phyloP scores from a whole-genome alignment of 169 alveolate species.

The Plasmodium relictum region DNA sequence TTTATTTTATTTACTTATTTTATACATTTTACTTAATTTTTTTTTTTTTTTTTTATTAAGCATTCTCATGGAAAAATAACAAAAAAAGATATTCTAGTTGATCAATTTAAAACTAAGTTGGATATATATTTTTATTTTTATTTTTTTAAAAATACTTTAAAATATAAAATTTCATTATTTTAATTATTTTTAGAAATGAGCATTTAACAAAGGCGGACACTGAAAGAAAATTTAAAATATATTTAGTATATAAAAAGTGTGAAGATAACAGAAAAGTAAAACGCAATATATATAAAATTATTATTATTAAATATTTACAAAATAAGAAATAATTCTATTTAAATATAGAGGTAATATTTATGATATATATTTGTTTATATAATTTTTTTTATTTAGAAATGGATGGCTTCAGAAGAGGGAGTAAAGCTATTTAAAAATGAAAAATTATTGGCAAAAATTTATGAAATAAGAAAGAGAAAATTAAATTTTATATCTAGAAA shows the following conservation, averaged over 20 bases:
- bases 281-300: neutral
- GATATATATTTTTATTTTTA: neutral
- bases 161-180: neutral
- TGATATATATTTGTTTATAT: too few species aligned
- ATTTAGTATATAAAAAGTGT: slow-evolving; percentile 51
- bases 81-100: slow-evolving; percentile 70
- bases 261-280: slow-evolving; percentile 73
- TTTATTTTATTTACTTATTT: neutral
- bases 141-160: neutral
- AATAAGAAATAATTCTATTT: too few species aligned
- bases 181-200: slow-evolving; percentile 36
- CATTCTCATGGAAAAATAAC: slow-evolving; percentile 76
- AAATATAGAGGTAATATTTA: too few species aligned
- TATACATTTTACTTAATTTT: slow-evolving; percentile 11
- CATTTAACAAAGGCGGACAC: slow-evolving; percentile 74
- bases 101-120: slow-evolving; percentile 60
- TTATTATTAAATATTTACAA: too few species aligned
- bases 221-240: slow-evolving; percentile 60
- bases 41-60: slow-evolving; percentile 44
- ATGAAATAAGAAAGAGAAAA: slow-evolving; percentile 60
- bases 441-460: slow-evolving; percentile 42
- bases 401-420: slow-evolving; percentile 78
- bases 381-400: slow-evolving; percentile 22
- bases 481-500: slow-evolving; percentile 49
- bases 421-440: slow-evolving; percentile 64